These are phyloP conservation scores for Atkinsonella texensis DNA, from an alignment of 2,329 filamentous ascomycete genomes.

Conservation along the genomic window DNA sequence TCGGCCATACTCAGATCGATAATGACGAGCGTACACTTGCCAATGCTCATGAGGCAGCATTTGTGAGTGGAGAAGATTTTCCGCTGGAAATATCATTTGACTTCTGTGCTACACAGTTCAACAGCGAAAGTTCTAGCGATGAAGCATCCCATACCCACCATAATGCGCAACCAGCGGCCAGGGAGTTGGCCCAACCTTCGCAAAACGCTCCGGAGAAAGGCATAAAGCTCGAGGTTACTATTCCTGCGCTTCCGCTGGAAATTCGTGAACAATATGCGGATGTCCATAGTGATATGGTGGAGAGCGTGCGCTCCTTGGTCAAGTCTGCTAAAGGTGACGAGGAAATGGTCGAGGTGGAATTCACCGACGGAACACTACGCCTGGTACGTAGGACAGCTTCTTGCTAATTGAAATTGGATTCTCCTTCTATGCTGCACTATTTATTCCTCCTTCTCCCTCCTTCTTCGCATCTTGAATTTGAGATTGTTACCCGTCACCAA, in stretches of 20 bases:
- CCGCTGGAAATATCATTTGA: constrained; percentile 9
- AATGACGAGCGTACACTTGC: constrained; percentile 4
- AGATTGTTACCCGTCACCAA: not conserved
- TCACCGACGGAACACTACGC: constrained; percentile 33
- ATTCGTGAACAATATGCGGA: constrained; percentile 18
- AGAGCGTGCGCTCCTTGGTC: constrained; percentile 22
- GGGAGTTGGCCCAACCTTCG: not conserved
- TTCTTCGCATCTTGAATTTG: not conserved
- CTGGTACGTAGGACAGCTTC: constrained; percentile 19
- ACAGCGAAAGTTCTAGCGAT: constrained; percentile 1
- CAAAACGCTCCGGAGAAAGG: not conserved
- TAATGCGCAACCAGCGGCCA: not conserved
- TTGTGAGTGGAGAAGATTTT: not conserved
- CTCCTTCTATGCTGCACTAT: not conserved
- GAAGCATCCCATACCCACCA: not conserved
- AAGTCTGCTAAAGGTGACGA: constrained; percentile 12
- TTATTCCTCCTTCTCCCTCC: not conserved
- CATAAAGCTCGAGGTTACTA: constrained; percentile 17
- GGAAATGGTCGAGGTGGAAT: constrained; percentile 27
- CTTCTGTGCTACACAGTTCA: constrained; percentile 3
- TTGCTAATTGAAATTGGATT: not conserved
- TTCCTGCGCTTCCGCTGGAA: constrained; percentile 17
- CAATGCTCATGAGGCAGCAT: not conserved
- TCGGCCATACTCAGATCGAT: constrained; percentile 9
- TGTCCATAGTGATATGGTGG: constrained; percentile 25